phyloP scores from a whole-genome alignment of 1,139 yeast genomes.

The Geotrichum candidum region DNA sequence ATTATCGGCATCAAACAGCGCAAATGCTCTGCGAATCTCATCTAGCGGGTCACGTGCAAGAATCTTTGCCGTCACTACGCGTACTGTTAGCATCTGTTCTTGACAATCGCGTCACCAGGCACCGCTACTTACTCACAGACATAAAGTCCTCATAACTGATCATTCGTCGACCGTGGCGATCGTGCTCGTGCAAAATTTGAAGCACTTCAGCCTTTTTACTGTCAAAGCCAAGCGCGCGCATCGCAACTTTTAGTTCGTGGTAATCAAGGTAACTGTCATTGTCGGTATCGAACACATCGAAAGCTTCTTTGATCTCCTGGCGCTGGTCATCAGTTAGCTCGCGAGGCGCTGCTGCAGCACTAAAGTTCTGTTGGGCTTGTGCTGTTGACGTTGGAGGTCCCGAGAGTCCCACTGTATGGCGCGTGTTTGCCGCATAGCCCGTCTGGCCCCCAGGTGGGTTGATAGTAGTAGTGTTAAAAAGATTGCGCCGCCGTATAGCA shows the following conservation, averaged over 20 bases:
- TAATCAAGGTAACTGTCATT: conserved; percentile 85
- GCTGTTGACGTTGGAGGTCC: conserved; percentile 2
- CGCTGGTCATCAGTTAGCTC: conserved; percentile 85
- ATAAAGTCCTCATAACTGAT: conserved; percentile 80
- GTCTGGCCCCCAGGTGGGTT: neutral
- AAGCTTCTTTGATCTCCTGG: conserved; percentile 91
- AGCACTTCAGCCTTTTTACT: conserved; percentile 73
- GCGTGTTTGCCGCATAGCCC: neutral
- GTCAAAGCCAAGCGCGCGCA: conserved; percentile 91
- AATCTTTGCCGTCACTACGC: conserved; percentile 65
- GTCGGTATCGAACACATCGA: conserved; percentile 86
- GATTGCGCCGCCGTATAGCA: conserved; percentile 9
- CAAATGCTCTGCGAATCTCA: conserved; percentile 86
- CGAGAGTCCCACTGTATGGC: neutral
- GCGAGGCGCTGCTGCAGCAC: conserved; percentile 14
- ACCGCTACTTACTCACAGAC: conserved; percentile 49
- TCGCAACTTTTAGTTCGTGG: conserved; percentile 88
- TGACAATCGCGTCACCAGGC: neutral
- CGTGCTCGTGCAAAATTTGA: conserved; percentile 75
- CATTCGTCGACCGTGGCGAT: conserved; percentile 63
- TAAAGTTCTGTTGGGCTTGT: neutral
- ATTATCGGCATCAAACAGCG: conserved; percentile 79
- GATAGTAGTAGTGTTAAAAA: conserved; percentile 2
- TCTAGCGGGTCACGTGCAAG: conserved; percentile 86
- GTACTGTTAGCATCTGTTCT: neutral